A percentile compares a stretch with the other conserved stretches of the same genome.
Evolutionary conservation across 768 basidiomycete species (phyloP).

Genomic region (Guyanaporus albipodus): DNA sequence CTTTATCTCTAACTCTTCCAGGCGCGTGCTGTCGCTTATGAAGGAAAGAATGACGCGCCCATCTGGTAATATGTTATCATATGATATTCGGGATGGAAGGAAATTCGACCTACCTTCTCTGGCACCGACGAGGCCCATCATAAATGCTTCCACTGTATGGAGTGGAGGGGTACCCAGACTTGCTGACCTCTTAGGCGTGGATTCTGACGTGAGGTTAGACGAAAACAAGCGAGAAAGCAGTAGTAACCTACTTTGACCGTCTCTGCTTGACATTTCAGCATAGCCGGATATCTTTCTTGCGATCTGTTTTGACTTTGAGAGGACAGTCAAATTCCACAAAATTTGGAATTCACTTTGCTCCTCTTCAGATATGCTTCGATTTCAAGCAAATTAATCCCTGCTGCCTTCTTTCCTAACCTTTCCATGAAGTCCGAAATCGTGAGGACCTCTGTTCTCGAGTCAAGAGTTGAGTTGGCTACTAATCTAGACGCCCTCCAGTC

Average conservation of each 20-base stretch:
- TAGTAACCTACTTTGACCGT: constrained; percentile 25
- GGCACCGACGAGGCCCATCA: constrained; percentile 70
- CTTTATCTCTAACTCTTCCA: constrained; percentile 60
- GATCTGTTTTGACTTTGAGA: constrained; percentile 37
- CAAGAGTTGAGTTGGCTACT: constrained; percentile 8
- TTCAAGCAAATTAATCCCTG: constrained; percentile 79
- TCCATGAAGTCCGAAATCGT: constrained; percentile 63
- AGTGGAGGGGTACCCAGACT: constrained; percentile 64
- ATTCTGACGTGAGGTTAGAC: constrained; percentile 7
- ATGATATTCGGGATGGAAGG: neutral
- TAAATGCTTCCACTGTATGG: constrained; percentile 75
- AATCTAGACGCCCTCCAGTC: constrained; percentile 43
- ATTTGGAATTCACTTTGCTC: constrained; percentile 71
- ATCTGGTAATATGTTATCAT: constrained; percentile 42
- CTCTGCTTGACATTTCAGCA: constrained; percentile 53
- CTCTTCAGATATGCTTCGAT: constrained; percentile 74
- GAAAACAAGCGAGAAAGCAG: neutral
- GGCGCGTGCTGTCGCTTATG: constrained; percentile 33
- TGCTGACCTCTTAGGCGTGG: constrained; percentile 1
- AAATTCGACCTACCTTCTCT: constrained; percentile 53
- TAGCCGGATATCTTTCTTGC: constrained; percentile 86
- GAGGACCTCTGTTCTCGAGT: constrained; percentile 54
- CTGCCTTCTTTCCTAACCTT: constrained; percentile 60
- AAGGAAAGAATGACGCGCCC: constrained; percentile 68
- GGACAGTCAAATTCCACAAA: neutral